phyloP scores from a whole-genome alignment of 352 stramenopile species.

The Phytophthora podocarpi region DNA sequence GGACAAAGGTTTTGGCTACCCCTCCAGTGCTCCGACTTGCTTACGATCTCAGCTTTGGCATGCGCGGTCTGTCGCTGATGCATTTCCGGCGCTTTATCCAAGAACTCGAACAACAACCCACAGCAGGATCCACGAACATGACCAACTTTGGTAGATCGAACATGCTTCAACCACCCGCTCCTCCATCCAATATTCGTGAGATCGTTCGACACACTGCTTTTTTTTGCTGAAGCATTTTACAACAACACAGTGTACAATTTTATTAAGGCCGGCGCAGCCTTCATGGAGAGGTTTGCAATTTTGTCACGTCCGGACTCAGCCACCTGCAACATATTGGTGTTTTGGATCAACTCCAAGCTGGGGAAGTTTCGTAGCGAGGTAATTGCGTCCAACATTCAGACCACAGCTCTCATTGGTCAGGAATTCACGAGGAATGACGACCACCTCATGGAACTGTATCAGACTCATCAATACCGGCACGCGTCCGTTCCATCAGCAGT shows the following conservation, averaged over 20 bases:
- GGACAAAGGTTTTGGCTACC: background rate
- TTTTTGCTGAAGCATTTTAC: constrained; percentile 5
- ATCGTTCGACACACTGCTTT: background rate
- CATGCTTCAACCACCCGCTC: background rate
- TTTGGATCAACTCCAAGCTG: too few relatives aligned
- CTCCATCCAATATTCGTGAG: background rate
- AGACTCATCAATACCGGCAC: background rate
- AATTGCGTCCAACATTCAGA: background rate
- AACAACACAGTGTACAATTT: background rate
- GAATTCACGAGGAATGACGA: constrained; percentile 4
- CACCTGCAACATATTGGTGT: too few relatives aligned
- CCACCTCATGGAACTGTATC: constrained; percentile 8
- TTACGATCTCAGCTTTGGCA: constrained; percentile 3
- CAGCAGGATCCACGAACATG: background rate
- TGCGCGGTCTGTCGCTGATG: constrained; percentile 2
- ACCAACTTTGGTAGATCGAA: constrained; percentile 1
- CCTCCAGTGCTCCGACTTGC: background rate
- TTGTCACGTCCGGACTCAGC: too few relatives aligned
- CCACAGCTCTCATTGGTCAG: background rate
- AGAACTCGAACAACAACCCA: background rate
- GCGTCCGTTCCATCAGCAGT: too few relatives aligned
- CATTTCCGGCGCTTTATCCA: background rate
- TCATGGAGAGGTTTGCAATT: too few relatives aligned
- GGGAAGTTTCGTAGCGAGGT: constrained; percentile 12
- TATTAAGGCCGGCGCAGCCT: background rate